Evolutionary conservation across 164 flowering plant genomes (phyloP), one percentile per base, ranked within the genome.

Genomic region (Piper longum): DNA sequence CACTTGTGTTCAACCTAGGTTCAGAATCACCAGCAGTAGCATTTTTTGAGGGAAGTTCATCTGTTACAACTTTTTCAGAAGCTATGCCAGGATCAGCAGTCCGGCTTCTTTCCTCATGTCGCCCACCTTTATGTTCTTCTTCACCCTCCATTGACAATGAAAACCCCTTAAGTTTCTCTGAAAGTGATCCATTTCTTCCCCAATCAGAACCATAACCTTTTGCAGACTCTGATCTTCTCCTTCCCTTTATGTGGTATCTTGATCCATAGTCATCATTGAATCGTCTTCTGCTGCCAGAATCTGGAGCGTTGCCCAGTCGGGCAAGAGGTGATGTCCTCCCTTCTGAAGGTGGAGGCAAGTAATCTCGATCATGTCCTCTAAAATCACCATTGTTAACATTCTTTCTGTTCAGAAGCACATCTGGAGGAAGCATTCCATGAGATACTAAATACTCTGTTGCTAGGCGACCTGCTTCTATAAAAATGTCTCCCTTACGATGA

Each of bases 361-460:
- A 59, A 44, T 77, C 84, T 57, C 67, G 79, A n/a, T 85, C 90
- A 45, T 68, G 79, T 40, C 64, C 60, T 70, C 75, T 77, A 67
- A 69, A 71, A 19, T 81, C 84, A 60, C 63, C 82, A 57, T 70
- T 69, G 42, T 78, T 72, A 54, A 75, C 84, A 74, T 74, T 79
- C 69, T 75, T 77, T 82, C 74, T 82, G 4, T 75, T 74, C 18
- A 85, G 71, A 55, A 84, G 81, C 43, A 70, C 81, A 74, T 62
- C 79, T 11, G 82, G 78, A n/a, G 92, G 80, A 57, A 93, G 66
- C 66, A 83, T 17, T 2, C 99, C 99, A 71, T 84, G 79, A 52
- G 87, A 83, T 73, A 85, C 88, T 78, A 93, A 79, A 74, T 90
- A 93, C 60, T 90, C 96, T 4, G 95, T 81, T 0, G 99, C 99